Conservation (phyloP, 306 rosid species). For the Ammopiptanthus mongolicus region DNA sequence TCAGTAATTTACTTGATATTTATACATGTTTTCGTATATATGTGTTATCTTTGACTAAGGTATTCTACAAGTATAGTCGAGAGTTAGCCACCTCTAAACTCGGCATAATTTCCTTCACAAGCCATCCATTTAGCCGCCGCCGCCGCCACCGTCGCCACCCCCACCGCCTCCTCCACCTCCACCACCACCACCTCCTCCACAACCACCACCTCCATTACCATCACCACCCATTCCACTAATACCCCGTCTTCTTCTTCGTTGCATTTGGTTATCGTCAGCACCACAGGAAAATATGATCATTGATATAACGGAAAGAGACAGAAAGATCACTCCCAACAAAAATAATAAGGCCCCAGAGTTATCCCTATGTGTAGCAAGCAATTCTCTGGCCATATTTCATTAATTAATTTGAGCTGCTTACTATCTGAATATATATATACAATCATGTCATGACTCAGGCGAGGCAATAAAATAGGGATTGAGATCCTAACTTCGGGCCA, state of each 20-base stretch:
- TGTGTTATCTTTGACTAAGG: too few species aligned
- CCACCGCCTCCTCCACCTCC: too few species aligned
- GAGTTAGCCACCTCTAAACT: too few species aligned
- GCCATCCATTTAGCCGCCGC: too few species aligned
- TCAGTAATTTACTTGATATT: neutral
- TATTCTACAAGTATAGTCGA: too few species aligned
- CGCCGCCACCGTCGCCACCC: neutral
- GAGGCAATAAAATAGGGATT: neutral
- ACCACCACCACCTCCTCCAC: neutral
- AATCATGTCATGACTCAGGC: too few species aligned
- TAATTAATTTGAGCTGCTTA: neutral
- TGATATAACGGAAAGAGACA: slow-evolving; percentile 33
- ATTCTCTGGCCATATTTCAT: slow-evolving; percentile 23
- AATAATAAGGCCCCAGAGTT: neutral
- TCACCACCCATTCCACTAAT: slow-evolving; percentile 19
- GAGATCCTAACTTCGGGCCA: neutral
- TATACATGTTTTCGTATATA: neutral
- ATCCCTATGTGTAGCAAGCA: too few species aligned
- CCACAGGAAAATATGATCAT: slow-evolving; percentile 39
- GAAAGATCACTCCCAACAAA: slow-evolving; percentile 18
- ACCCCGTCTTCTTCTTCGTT: neutral
- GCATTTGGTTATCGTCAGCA: neutral
- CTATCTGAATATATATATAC: neutral
- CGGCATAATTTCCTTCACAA: too few species aligned
- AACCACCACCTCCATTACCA: neutral